Base-by-base conservation (phyloP, 805 yeast species). In the Priceomyces melissophilus region DNA sequence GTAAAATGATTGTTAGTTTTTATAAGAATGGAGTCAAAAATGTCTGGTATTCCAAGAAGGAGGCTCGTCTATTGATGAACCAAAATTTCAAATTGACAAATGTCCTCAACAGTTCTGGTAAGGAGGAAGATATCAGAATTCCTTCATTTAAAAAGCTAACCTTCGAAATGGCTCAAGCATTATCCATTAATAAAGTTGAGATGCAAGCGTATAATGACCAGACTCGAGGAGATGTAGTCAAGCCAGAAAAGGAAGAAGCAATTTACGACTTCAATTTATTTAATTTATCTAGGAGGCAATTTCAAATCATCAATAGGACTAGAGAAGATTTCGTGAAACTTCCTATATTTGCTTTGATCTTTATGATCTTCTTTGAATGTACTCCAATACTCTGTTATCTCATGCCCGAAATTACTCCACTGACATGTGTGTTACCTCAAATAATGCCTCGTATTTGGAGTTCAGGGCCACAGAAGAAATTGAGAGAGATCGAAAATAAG, bases 1-100 rank as follows among this genome's bases (percentile, higher is more conserved):
- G 75, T 4, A 72, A 73, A 50, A 47, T 61, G 2, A 47, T 79
- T 32, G 49, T 81, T 31, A 56, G 56, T 4, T 81, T 82, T 54
- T 84, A 83, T 61, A 74, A 75, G 44, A 55, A 63, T 2, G 90
- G 91, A 1, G 66, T 83, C 2, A 57, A 63, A 14, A 76, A 75
- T 47, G 75, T 82, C 1, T 80, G 82, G 78, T 45, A 57, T 1
- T 78, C 79, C 44, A 44, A 57, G 30, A 49, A 49, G 30, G 39
- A 44, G 20, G 40, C 50, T 12, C 50, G 49, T 13, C 29, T 39
- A 3, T 28, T 65, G 30, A 36, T 44, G 37, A 54, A 46, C 14
- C 29, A 49, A 9, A 41, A 49, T 28, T 58, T 41, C 42, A 55
- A 55, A 38, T 20, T 63, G 8, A 26, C 46, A 11, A 49, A 53